A percentile compares a stretch with the other conserved stretches of the same genome.
Evolutionary conservation across 805 yeast species (phyloP).

Genomic region (Jamesozyma piceae): DNA sequence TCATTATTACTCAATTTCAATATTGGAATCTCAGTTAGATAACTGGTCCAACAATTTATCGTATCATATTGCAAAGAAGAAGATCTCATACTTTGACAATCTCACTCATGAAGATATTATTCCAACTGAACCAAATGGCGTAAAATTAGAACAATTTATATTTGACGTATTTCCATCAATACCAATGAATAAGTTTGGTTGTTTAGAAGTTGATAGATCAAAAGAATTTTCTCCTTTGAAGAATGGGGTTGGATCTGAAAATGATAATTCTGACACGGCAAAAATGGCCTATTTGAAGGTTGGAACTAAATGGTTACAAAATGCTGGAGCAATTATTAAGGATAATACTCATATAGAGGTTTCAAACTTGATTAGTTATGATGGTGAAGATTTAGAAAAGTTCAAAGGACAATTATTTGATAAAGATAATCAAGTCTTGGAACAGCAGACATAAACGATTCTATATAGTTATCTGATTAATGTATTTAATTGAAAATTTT

Average conservation of each 20-base stretch:
- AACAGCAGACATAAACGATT: background rate
- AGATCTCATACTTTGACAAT: slow-evolving; percentile 54
- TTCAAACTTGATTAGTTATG: slow-evolving; percentile 61
- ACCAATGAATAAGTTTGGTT: slow-evolving; percentile 64
- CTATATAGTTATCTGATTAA: background rate
- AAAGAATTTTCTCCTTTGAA: slow-evolving; percentile 91
- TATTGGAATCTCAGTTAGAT: slow-evolving; percentile 50
- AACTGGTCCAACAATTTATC: slow-evolving; percentile 70
- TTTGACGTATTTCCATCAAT: slow-evolving; percentile 90
- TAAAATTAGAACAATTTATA: slow-evolving; percentile 91
- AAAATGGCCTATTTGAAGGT: slow-evolving; percentile 52
- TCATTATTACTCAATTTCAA: slow-evolving; percentile 83
- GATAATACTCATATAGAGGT: slow-evolving; percentile 58
- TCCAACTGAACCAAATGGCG: slow-evolving; percentile 81
- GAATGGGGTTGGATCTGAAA: slow-evolving; percentile 73
- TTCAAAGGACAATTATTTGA: slow-evolving; percentile 40
- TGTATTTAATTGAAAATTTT: background rate
- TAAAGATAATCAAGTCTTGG: slow-evolving; percentile 21
- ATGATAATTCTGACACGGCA: slow-evolving; percentile 82
- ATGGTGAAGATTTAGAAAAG: slow-evolving; percentile 59
- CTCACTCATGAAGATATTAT: slow-evolving; percentile 34
- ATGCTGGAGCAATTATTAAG: slow-evolving; percentile 56
- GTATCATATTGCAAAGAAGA: slow-evolving; percentile 91
- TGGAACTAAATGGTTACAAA: slow-evolving; percentile 63
- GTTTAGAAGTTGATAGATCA: slow-evolving; percentile 78